phyloP scores from a whole-genome alignment of 2,329 filamentous ascomycete genomes.

The Kalmusia sp. region DNA sequence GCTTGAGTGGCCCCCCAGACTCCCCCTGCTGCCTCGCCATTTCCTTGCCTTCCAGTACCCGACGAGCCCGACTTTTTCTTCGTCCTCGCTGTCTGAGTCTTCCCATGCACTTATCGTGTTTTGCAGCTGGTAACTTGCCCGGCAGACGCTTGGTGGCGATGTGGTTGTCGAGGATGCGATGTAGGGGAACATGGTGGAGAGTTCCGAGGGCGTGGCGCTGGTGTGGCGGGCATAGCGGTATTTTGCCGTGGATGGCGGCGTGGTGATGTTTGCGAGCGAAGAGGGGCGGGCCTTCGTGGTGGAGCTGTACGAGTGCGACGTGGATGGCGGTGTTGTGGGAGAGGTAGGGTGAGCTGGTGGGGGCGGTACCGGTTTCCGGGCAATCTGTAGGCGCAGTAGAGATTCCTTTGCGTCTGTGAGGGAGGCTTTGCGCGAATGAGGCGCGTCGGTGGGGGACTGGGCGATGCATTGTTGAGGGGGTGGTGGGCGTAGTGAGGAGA shows the following conservation, averaged over 20 bases:
- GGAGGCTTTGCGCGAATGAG: constrained; percentile 33
- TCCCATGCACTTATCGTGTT: constrained; percentile 45
- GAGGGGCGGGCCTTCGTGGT: constrained; percentile 20
- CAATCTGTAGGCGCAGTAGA: constrained; percentile 35
- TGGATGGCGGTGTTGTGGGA: constrained; percentile 32
- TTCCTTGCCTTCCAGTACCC: constrained; percentile 29
- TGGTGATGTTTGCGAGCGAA: constrained; percentile 34
- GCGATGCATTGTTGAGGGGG: constrained; percentile 15
- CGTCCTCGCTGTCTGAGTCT: constrained; percentile 43
- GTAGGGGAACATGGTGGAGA: constrained; percentile 32
- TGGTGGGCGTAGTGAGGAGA: constrained; percentile 37
- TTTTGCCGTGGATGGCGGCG: constrained; percentile 20
- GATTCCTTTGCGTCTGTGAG: constrained; percentile 40
- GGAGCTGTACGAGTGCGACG: constrained; percentile 25
- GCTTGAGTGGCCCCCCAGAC: constrained; percentile 6
- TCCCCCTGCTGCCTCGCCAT: constrained; percentile 25
- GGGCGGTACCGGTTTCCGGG: constrained; percentile 28
- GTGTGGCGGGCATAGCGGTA: constrained; percentile 26
- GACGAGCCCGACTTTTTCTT: constrained; percentile 38
- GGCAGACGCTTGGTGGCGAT: constrained; percentile 23
- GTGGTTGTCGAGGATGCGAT: constrained; percentile 19
- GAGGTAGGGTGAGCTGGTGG: constrained; percentile 24
- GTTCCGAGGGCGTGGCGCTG: constrained; percentile 38
- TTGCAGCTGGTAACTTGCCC: constrained; percentile 33
- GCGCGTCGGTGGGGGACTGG: constrained; percentile 12